Base-by-base conservation (phyloP, 2,329 filamentous ascomycete species). In the Coniella vitis region DNA sequence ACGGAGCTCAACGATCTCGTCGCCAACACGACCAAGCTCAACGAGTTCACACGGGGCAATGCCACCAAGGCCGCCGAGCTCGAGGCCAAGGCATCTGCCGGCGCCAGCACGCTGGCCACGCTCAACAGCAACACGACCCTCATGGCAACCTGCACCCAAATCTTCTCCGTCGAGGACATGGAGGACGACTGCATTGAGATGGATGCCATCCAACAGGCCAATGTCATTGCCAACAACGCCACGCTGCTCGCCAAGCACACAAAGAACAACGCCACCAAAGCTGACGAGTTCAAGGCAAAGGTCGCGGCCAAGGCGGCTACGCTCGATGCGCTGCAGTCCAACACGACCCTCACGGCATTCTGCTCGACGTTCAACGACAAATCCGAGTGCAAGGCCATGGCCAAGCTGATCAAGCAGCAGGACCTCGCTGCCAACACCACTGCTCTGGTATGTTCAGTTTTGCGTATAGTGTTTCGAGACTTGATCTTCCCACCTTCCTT, bases 111-210 rank as follows among this genome's bases (percentile, higher is more conserved):
- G 51, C 62, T 69, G 44, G 51, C 56, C 19, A 55, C 59, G 5
- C 55, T 70, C 47, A 45, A 61, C 47, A 50, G 57, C 52, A 70
- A 71, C 58, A 43, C 61, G 9, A 69, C 67, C 7, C 57, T 70
- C 20, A 57, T 65, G 52, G 42, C 57, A 19, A 51, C 56, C 12
- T 71, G 68, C 50, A 54, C 57, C 20, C 56, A 61, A 52, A 59
- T 68, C 51, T 51, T 55, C 34, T 63, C 66, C 39, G 58, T 59
- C 31, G 53, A 60, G 35, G 51, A 60, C 32, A 60, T 57, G 22
- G 57, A 61, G 35, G 47, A 57, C 25, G 48, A 56, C 34, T 69
- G 66, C 55, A 34, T 49, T 7, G 51, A 55, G 43, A 65, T 69
- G 54, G 36, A 40, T 16, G 41, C 47, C 21, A 58, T 64, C 50